A percentile compares a stretch with the other conserved stretches of the same genome.
phyloP scores from a whole-genome alignment of 176 grass and related monocot species.

The Lolium perenne region DNA sequence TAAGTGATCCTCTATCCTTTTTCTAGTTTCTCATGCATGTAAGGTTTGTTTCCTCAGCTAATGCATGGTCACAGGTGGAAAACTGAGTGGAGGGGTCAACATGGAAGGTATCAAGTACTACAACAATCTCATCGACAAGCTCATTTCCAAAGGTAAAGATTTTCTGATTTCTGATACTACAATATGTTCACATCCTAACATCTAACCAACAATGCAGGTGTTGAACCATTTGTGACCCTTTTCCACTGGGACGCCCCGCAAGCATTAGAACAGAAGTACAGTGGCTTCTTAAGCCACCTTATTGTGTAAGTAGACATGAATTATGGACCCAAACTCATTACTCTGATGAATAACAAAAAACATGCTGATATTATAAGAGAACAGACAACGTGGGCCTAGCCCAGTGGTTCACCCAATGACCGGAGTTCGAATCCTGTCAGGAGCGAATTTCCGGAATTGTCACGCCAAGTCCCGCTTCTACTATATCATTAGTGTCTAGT shows the following conservation, averaged over 20 bases:
- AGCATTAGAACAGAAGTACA: constrained; percentile 72
- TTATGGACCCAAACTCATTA: neutral
- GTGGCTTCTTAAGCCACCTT: constrained; percentile 67
- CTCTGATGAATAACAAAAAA: constrained; percentile 26
- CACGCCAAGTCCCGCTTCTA: too few relatives aligned
- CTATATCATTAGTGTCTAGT: too few relatives aligned
- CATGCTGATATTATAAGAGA: constrained; percentile 24
- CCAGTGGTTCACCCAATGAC: too few relatives aligned
- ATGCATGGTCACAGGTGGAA: constrained; percentile 66
- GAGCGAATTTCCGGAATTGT: too few relatives aligned
- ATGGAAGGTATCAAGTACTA: constrained; percentile 89
- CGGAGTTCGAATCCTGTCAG: too few relatives aligned
- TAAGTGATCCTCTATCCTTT: constrained; percentile 51
- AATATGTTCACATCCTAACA: constrained; percentile 4
- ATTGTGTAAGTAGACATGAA: constrained; percentile 68
- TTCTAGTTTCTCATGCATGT: neutral
- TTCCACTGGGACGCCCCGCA: constrained; percentile 94
- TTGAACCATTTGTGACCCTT: constrained; percentile 86
- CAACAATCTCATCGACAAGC: constrained; percentile 76
- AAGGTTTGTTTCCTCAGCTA: neutral
- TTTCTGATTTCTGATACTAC: constrained; percentile 6
- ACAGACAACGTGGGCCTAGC: too few relatives aligned
- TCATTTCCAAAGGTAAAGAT: constrained; percentile 67
- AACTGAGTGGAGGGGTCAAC: constrained; percentile 67
- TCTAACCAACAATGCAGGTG: constrained; percentile 50